Base-by-base conservation (phyloP, 169 alveolate species). In the Cardiosporidium cionae region DNA sequence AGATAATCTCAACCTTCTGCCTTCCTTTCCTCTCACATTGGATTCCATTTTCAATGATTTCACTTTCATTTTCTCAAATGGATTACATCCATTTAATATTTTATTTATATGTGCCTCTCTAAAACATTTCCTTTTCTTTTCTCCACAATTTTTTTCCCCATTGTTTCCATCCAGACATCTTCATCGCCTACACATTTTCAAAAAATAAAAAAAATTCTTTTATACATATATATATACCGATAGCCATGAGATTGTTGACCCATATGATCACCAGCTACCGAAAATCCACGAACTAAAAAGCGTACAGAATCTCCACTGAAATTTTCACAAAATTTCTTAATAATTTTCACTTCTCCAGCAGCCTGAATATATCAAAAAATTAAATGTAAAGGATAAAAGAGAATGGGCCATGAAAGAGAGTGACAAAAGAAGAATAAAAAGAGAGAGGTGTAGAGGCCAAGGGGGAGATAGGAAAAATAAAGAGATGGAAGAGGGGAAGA, bases 221-320 rank as follows among this genome's bases (percentile, higher is more conserved):
- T n/a, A n/a, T n/a, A n/a, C n/a, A n/a, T n/a, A n/a, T n/a, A n/a
- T n/a, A n/a, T n/a, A 31, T 33, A 54, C 78, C 78, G 28, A 70
- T 84, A 88, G 35, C 91, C 91, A 28, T 84, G 78, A 7, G 91
- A 70, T 68, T 80, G 72, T 82, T 89, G 81, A 2, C 94, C 94
- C 25, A 23, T 33, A 32, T 85, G 89, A 69, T 89, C 96, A n/a
- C 96, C 94, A 7, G 94, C 84, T 6, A 82, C 84, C 53, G 70
- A 65, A 65, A 71, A 81, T 0, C 93, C 90, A 23, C 80, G 29
- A 0, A 86, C 86, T 0, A 79, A 36, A 74, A 79, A 87, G 22
- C 93, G 83, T 16, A 85, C 86, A 74, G 44, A 33, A 78, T 91
- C 96, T 16, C 94, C 96, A 16, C 88, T 29, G 72, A 89, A 91